Conservation (phyloP, 345 rosid species). For the Brassica cretica region DNA sequence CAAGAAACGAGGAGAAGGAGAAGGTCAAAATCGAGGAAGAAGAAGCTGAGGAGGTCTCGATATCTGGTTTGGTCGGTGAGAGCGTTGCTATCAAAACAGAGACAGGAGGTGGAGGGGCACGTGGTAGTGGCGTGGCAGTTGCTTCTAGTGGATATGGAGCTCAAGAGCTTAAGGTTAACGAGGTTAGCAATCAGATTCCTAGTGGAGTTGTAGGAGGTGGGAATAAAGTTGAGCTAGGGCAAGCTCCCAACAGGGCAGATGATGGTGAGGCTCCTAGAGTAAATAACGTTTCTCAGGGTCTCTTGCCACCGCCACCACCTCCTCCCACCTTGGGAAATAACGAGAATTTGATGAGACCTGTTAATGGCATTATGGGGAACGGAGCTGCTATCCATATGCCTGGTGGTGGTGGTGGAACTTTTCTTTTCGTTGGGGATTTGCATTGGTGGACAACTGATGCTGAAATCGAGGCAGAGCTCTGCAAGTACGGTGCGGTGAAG, state of each 20-base stretch:
- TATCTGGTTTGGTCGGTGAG: conserved; percentile 48
- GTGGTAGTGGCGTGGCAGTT: neutral
- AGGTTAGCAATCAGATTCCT: conserved; percentile 36
- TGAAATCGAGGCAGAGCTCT: conserved; percentile 62
- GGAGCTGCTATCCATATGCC: conserved; percentile 36
- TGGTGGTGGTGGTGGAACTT: conserved; percentile 48
- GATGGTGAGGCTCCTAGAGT: conserved; percentile 44
- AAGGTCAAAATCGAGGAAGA: neutral
- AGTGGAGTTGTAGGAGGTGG: conserved; percentile 33
- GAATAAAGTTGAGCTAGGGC: conserved; percentile 59
- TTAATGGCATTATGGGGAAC: conserved; percentile 37
- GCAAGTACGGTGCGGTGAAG: conserved; percentile 69
- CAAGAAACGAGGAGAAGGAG: conserved; percentile 32
- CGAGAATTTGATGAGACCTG: conserved; percentile 46
- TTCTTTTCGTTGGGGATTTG: conserved; percentile 77
- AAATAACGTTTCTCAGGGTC: conserved; percentile 23
- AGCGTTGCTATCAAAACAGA: conserved; percentile 25
- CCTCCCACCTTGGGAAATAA: conserved; percentile 23
- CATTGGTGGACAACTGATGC: conserved; percentile 97
- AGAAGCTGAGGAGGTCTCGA: conserved; percentile 35
- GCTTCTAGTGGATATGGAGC: conserved; percentile 19
- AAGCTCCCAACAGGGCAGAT: conserved; percentile 33
- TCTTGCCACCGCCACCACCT: conserved; percentile 17
- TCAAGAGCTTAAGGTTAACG: conserved; percentile 46
- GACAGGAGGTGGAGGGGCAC: neutral